Evolutionary conservation across 306 rosid genomes (phyloP).

Genomic region (Cucumis melo): DNA sequence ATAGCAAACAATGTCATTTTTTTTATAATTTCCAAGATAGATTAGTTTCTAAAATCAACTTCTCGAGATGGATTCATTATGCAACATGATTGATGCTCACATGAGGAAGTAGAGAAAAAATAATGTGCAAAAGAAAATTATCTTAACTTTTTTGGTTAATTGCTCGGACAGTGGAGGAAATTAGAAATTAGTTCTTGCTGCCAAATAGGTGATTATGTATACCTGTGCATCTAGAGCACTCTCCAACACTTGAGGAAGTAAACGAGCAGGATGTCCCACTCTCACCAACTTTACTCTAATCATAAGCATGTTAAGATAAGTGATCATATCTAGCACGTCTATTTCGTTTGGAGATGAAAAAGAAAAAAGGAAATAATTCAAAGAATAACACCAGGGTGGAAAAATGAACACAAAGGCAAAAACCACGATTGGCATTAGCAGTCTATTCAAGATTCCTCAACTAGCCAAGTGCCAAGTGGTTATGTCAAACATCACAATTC

Average conservation of each 20-base stretch:
- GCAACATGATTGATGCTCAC: not conserved
- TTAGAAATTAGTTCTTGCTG: not conserved
- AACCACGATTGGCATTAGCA: not conserved
- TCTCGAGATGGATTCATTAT: not conserved
- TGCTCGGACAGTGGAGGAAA: not conserved
- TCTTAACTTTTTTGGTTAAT: not conserved
- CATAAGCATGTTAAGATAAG: conserved; percentile 11
- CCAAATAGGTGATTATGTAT: not conserved
- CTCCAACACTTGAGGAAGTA: conserved; percentile 94
- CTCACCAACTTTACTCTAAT: conserved; percentile 90
- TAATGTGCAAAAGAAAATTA: not conserved
- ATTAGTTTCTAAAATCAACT: not conserved
- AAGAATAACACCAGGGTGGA: not conserved
- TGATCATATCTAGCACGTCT: not conserved
- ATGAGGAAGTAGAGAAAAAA: not conserved
- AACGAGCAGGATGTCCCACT: conserved; percentile 96
- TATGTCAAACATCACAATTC: not conserved
- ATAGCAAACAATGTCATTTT: not conserved
- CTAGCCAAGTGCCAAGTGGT: not conserved
- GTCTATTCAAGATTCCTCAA: not conserved
- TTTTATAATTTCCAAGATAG: not conserved
- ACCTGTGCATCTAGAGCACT: conserved; percentile 98
- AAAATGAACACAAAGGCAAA: not conserved
- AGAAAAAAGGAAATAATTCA: not conserved
- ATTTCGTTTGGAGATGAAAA: conserved; percentile 11